phyloP scores from a whole-genome alignment of 2,329 filamentous ascomycete species.

The Pyricularia sp. region DNA sequence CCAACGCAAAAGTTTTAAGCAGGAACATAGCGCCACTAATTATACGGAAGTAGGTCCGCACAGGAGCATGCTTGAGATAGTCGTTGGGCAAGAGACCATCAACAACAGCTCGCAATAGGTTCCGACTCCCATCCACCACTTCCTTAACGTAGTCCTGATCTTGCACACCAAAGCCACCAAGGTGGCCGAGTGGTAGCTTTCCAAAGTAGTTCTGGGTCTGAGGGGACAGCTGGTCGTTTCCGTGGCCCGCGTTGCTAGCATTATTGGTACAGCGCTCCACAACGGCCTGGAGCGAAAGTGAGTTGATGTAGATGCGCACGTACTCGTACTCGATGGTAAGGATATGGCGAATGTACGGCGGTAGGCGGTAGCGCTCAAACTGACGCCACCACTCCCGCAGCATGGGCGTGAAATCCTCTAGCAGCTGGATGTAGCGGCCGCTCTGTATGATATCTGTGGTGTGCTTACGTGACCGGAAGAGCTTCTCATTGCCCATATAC shows the following conservation, averaged over 20 bases:
- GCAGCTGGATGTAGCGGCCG: constrained; percentile 70
- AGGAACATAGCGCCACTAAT: constrained; percentile 80
- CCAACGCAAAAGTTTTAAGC: constrained; percentile 75
- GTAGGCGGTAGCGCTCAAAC: constrained; percentile 68
- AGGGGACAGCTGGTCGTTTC: constrained; percentile 38
- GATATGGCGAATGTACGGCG: constrained; percentile 61
- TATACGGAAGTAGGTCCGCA: constrained; percentile 79
- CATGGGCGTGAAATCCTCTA: constrained; percentile 74
- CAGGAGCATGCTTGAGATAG: constrained; percentile 73
- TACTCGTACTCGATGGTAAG: constrained; percentile 94
- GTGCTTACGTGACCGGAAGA: constrained; percentile 80
- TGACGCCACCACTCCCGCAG: constrained; percentile 71
- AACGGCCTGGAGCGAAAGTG: constrained; percentile 85
- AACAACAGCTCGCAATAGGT: constrained; percentile 67
- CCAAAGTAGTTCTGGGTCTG: constrained; percentile 58
- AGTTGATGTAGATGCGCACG: constrained; percentile 89
- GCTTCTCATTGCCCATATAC: constrained; percentile 78
- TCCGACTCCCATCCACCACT: constrained; percentile 69
- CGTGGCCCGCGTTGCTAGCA: constrained; percentile 36
- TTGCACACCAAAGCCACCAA: constrained; percentile 53
- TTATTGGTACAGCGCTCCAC: constrained; percentile 85
- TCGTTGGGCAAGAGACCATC: constrained; percentile 65
- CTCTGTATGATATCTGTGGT: constrained; percentile 84
- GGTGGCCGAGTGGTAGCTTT: constrained; percentile 52
- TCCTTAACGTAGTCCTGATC: constrained; percentile 68